phyloP scores from a whole-genome alignment of 2,329 filamentous ascomycete species.

The Colletotrichum kahawae region DNA sequence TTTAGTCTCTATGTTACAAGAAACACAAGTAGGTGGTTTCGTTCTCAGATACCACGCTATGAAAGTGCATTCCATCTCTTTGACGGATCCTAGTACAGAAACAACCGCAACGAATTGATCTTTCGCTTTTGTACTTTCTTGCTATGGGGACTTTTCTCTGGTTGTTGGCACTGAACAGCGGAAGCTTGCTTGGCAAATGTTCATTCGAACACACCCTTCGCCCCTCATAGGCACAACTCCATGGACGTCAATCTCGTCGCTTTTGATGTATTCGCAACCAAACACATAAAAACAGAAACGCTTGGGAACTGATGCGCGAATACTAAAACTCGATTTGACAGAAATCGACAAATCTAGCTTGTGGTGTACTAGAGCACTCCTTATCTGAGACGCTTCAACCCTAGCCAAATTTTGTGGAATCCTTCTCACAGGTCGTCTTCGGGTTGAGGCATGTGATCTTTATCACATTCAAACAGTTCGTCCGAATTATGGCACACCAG shows the following conservation, averaged over 20 bases:
- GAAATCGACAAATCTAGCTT: background rate
- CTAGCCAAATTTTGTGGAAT: background rate
- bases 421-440: background rate
- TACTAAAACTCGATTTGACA: rapidly evolving
- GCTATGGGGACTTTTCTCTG: background rate
- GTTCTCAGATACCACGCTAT: background rate
- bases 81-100: rapidly evolving
- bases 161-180: rapidly evolving
- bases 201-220: background rate
- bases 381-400: background rate
- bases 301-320: rapidly evolving
- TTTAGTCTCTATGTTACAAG: background rate
- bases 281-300: background rate
- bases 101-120: background rate
- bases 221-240: background rate
- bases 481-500: background rate
- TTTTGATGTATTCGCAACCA: background rate
- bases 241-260: too few relatives aligned
- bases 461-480: background rate
- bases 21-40: background rate
- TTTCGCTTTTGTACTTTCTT: too few relatives aligned
- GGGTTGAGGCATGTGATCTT: background rate
- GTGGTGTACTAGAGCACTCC: background rate
- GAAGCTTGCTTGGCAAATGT: rapidly evolving
- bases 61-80: background rate